These are phyloP conservation scores for Stropharia rugosoannulata DNA, from an alignment of 768 basidiomycete genomes.

Conservation along the genomic window DNA sequence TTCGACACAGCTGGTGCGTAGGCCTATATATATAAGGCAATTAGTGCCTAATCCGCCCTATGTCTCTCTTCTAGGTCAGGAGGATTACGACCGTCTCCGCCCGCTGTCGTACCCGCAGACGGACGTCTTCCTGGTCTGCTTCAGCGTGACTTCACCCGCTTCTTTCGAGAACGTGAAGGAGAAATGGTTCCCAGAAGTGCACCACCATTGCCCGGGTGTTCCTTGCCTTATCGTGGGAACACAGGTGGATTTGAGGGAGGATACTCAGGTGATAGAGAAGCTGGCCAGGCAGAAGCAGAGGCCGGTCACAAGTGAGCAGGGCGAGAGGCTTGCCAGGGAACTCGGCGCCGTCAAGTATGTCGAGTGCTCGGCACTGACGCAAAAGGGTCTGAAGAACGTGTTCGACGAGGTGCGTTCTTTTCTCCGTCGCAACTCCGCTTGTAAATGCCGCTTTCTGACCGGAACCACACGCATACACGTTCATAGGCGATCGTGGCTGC, in stretches of 20 bases:
- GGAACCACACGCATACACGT: neutral
- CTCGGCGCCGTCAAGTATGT: conserved; percentile 99
- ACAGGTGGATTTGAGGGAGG: conserved; percentile 95
- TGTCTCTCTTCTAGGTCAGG: conserved; percentile 67
- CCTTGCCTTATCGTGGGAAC: conserved; percentile 99
- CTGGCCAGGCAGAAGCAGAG: conserved; percentile 94
- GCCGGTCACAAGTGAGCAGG: conserved; percentile 84
- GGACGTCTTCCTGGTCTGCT: conserved; percentile 99
- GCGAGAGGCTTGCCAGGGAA: conserved; percentile 94
- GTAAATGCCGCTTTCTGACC: conserved; percentile 5
- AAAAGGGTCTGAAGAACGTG: conserved; percentile 99
- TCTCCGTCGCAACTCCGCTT: conserved; percentile 10
- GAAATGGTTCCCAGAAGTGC: conserved; percentile 99
- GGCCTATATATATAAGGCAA: neutral
- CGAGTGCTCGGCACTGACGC: conserved; percentile 98
- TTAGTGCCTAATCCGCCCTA: conserved; percentile 1
- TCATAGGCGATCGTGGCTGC: conserved; percentile 94
- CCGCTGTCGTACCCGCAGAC: conserved; percentile 99
- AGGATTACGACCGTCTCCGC: conserved; percentile 99
- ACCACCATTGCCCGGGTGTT: conserved; percentile 98
- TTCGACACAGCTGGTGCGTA: conserved; percentile 97
- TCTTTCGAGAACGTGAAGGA: conserved; percentile 99
- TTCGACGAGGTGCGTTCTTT: conserved; percentile 90
- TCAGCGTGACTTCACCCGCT: conserved; percentile 97
- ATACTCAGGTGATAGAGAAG: conserved; percentile 91